A percentile compares a stretch with the other conserved stretches of the same genome.
Conservation (phyloP, 2,329 filamentous ascomycete genomes). For the Neoarthrinium moseri region DNA sequence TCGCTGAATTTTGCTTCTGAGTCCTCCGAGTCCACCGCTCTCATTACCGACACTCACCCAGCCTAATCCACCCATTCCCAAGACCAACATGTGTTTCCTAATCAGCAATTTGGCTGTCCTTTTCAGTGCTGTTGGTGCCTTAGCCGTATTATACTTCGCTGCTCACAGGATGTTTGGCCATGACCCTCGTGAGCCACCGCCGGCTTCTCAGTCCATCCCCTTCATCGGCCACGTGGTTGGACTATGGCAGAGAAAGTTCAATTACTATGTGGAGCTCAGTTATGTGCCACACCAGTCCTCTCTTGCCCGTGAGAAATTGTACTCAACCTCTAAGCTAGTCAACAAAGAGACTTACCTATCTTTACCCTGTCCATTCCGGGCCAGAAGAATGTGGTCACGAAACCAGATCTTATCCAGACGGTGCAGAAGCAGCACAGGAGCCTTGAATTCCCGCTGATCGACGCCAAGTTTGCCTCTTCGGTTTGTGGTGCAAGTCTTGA, state of each 20-base stretch:
- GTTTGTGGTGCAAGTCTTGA: conserved; percentile 28
- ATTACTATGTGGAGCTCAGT: conserved; percentile 30
- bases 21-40: too few species aligned
- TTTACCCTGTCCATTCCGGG: conserved; percentile 40
- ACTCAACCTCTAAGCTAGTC: background rate
- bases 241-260: conserved; percentile 24
- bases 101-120: background rate
- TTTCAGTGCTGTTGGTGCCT: background rate
- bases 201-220: conserved; percentile 27
- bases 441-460: conserved; percentile 36
- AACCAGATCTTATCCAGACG: conserved; percentile 30
- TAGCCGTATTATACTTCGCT: background rate
- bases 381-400: conserved; percentile 37
- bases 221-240: conserved; percentile 30
- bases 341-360: conserved; percentile 28
- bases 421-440: conserved; percentile 36
- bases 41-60: too few species aligned
- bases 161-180: conserved; percentile 13
- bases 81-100: background rate
- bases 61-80: too few species aligned
- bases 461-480: conserved; percentile 28
- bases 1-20: too few species aligned
- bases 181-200: conserved; percentile 29
- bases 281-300: background rate
- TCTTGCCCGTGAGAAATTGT: too few species aligned